These are phyloP conservation scores for Kazachstania africana DNA, from an alignment of 805 yeast genomes.

Conservation along the genomic window DNA sequence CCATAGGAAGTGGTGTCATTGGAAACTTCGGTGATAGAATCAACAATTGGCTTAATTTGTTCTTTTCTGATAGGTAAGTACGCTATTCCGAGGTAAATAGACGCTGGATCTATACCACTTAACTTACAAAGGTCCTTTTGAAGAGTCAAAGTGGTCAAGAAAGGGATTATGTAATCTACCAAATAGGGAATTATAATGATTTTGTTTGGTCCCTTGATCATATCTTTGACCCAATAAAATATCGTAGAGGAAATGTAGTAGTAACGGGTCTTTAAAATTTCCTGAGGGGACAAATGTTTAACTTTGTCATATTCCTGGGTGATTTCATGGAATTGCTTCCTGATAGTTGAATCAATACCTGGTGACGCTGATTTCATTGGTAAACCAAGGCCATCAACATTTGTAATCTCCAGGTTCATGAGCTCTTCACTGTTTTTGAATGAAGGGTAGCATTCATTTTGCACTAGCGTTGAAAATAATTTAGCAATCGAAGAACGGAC, in stretches of 20 bases:
- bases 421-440: constrained; percentile 11
- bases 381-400: constrained; percentile 27
- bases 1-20: constrained; percentile 41
- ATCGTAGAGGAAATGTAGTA: constrained; percentile 57
- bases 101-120: constrained; percentile 45
- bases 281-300: constrained; percentile 37
- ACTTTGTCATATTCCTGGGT: constrained; percentile 29
- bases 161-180: constrained; percentile 48
- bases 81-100: constrained; percentile 36
- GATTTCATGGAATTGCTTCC: constrained; percentile 34
- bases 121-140: constrained; percentile 79
- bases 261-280: constrained; percentile 48
- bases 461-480: constrained; percentile 28
- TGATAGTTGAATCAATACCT: constrained; percentile 29
- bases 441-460: constrained; percentile 7
- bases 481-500: constrained; percentile 63
- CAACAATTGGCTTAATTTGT: constrained; percentile 1
- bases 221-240: constrained; percentile 44
- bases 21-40: background rate
- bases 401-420: constrained; percentile 6
- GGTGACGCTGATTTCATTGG: constrained; percentile 23
- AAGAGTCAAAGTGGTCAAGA: constrained; percentile 48
- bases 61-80: constrained; percentile 33
- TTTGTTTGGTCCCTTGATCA: constrained; percentile 43
- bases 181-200: constrained; percentile 42